Base-by-base conservation (phyloP, 2,329 filamentous ascomycete species). In the Metarhizium guizhouense region DNA sequence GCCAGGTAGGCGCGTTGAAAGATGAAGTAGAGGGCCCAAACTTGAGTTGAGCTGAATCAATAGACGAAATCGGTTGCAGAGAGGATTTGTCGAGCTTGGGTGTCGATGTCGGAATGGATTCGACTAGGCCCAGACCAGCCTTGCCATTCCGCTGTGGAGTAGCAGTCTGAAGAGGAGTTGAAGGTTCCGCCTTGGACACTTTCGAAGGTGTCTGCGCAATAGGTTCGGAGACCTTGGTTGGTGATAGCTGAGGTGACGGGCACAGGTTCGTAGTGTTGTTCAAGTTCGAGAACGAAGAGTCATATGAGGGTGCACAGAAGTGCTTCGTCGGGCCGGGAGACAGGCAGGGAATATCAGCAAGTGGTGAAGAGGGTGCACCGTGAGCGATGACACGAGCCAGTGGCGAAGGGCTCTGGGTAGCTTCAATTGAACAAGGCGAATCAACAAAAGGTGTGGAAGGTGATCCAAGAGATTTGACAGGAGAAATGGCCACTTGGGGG, bases 1-100 rank as follows among this genome's bases (percentile, higher is more conserved):
- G 58, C 65, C 67, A 69, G 25, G 66, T 63, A 32, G 61, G 59
- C 0, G 63, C 63, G 47, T 63, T 63, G 30, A 67, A 63, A 11
- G 62, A 63, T 1, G 67, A 58, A 18, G 68, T 67, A n/a, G 55
- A 55, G 0, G 57, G 60, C 11, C 62, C 66, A 59, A 70, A 70
- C 38, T 66, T 55, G 34, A 71, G 64, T 8, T 60, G 51, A n/a
- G 57, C 36, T 3, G 29, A 8, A 49, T 58, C 48, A 14, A 57
- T 50, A 18, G 61, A 59, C 30, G 53, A 56, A 18, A 60, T 45
- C 4, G 66, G 54, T 6, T 61, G 52, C 13, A 61, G 58, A 16
- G 34, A 14, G 6, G 59, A 55, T 2, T 59, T 56, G 1, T 55
- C 56, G 5, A 51, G 52, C 25, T 55, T 55, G 7, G 66, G 65